Conservation (phyloP, 2,329 filamentous ascomycete species). For the Fusarium sp. region DNA sequence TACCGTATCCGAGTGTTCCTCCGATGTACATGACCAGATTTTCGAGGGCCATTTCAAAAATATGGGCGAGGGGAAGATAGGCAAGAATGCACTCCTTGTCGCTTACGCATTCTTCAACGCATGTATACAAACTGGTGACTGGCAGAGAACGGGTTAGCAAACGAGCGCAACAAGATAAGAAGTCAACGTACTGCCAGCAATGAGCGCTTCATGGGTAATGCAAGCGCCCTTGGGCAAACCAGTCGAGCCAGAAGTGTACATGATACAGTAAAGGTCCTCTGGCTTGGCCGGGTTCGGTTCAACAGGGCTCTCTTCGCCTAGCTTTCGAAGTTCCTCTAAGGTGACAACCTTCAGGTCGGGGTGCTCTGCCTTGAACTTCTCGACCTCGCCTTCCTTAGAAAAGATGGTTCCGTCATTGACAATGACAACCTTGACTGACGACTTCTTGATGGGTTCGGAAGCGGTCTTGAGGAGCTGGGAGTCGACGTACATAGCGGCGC, state of each 20-base stretch:
- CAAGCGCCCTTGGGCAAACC: constrained; percentile 90
- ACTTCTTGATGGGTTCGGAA: constrained; percentile 65
- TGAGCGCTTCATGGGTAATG: constrained; percentile 81
- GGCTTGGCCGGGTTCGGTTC: constrained; percentile 78
- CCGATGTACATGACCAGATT: constrained; percentile 91
- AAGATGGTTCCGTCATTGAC: constrained; percentile 71
- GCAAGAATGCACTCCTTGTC: constrained; percentile 84
- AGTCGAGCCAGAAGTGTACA: constrained; percentile 91
- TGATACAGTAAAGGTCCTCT: constrained; percentile 84
- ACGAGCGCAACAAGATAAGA: constrained; percentile 1
- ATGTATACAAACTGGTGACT: constrained; percentile 83
- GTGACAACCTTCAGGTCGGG: constrained; percentile 65
- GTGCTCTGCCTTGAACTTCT: constrained; percentile 67
- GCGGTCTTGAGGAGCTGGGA: constrained; percentile 78
- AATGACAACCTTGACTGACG: constrained; percentile 69
- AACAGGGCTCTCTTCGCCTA: constrained; percentile 75
- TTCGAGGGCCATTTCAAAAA: constrained; percentile 96
- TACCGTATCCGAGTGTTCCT: constrained; percentile 92
- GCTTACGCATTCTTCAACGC: constrained; percentile 82
- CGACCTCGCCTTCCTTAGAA: constrained; percentile 62
- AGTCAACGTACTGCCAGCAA: constrained; percentile 72
- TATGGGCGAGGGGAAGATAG: constrained; percentile 94
- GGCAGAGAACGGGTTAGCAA: constrained; percentile 22
- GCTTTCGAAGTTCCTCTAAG: constrained; percentile 65
- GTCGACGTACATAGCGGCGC: constrained; percentile 88